Evolutionary conservation across 2,329 filamentous ascomycete species (phyloP).

Genomic region (Fusarium praegraminearum): DNA sequence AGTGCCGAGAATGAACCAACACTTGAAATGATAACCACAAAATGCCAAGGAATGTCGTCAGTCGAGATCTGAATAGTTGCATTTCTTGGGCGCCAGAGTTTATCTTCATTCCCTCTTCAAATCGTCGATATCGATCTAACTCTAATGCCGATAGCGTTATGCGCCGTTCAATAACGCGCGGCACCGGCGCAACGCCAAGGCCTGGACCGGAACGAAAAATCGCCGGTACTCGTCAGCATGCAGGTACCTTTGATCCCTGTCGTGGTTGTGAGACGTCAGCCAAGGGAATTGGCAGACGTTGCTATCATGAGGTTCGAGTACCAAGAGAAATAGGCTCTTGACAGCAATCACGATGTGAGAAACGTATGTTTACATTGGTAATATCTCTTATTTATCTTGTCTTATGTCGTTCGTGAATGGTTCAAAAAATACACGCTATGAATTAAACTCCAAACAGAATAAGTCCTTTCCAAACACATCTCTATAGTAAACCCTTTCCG

Average conservation of each 20-base stretch:
- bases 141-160: not conserved
- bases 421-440: slow-evolving; percentile 36
- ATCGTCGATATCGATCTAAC: not conserved
- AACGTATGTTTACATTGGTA: not conserved
- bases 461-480: slow-evolving; percentile 6
- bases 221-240: slow-evolving; percentile 13
- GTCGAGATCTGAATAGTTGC: not conserved
- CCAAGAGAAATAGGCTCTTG: not conserved
- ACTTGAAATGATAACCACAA: not conserved
- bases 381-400: not conserved
- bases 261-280: slow-evolving; percentile 18
- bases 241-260: slow-evolving; percentile 24
- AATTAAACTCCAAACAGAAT: slow-evolving; percentile 30
- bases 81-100: not conserved
- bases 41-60: not conserved
- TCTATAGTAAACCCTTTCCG: slow-evolving; percentile 35
- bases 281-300: slow-evolving; percentile 10
- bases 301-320: not conserved
- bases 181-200: slow-evolving; percentile 17
- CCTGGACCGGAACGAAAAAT: slow-evolving; percentile 3
- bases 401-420: slow-evolving; percentile 14
- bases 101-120: not conserved
- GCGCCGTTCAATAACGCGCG: not conserved
- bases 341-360: not conserved
- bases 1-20: not conserved